These are phyloP conservation scores for Globomyces pollinis-pini DNA, from an alignment of 192 early-diverging fungal genomes.

Conservation along the genomic window DNA sequence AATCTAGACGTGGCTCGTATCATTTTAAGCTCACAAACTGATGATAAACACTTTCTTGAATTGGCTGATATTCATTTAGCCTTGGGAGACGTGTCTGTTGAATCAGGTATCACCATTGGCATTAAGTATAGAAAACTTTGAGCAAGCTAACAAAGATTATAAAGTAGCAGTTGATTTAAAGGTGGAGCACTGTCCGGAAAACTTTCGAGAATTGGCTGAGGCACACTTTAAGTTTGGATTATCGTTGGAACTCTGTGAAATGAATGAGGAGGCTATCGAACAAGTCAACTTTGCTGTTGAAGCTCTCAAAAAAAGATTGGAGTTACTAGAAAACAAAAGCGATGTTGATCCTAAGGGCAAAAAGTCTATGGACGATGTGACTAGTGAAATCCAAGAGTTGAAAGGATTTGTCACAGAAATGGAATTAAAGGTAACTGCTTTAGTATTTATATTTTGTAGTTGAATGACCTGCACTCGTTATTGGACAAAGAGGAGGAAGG, in stretches of 20 bases:
- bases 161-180: constrained; percentile 49
- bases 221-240: constrained; percentile 65
- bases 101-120: constrained; percentile 58
- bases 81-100: constrained; percentile 81
- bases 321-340: constrained; percentile 21
- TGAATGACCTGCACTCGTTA: constrained; percentile 20
- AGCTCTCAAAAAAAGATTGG: constrained; percentile 46
- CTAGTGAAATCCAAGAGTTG: constrained; percentile 53
- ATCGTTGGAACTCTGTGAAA: constrained; percentile 51
- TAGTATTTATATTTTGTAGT: neutral
- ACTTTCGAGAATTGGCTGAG: constrained; percentile 59
- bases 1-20: constrained; percentile 77
- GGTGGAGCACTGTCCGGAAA: constrained; percentile 28
- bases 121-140: constrained; percentile 48
- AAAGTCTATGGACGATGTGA: constrained; percentile 9
- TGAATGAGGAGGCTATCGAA: constrained; percentile 40
- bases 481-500: constrained; percentile 33
- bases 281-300: constrained; percentile 47
- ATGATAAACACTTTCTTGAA: constrained; percentile 27
- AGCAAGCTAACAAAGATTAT: constrained; percentile 58
- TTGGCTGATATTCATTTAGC: constrained; percentile 64
- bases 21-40: constrained; percentile 52
- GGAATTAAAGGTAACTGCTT: constrained; percentile 45
- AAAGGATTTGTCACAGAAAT: constrained; percentile 56
- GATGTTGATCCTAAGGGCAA: constrained; percentile 38